Conservation (phyloP, 2,329 filamentous ascomycete species). For the Fusarium heterosporum region DNA sequence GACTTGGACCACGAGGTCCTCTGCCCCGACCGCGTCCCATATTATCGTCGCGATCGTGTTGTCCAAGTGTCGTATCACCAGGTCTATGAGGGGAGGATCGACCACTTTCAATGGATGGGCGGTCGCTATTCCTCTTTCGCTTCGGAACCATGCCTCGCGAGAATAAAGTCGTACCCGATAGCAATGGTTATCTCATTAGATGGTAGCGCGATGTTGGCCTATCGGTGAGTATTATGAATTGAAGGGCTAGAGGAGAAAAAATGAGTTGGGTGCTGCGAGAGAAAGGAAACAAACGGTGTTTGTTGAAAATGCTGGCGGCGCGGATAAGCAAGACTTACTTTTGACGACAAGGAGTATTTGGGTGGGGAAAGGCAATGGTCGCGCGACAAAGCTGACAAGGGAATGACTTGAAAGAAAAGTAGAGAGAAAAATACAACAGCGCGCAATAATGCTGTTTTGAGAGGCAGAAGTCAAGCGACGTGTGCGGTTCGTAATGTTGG, state of each 20-base stretch:
- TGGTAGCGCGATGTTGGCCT: slow-evolving; percentile 19
- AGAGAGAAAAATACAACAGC: slow-evolving; percentile 6
- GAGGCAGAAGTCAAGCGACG: slow-evolving; percentile 1
- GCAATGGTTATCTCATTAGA: slow-evolving; percentile 52
- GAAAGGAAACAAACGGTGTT: slow-evolving; percentile 17
- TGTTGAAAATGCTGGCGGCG: slow-evolving; percentile 34
- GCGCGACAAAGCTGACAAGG: slow-evolving; percentile 38
- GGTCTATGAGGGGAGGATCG: slow-evolving; percentile 73
- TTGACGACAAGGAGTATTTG: slow-evolving; percentile 44
- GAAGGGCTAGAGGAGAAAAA: slow-evolving; percentile 23
- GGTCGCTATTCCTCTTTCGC: slow-evolving; percentile 66
- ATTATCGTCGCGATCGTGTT: slow-evolving; percentile 68
- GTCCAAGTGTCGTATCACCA: slow-evolving; percentile 64
- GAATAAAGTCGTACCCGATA: slow-evolving; percentile 22
- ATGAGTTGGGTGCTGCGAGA: slow-evolving; percentile 35
- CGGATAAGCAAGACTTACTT: slow-evolving; percentile 45
- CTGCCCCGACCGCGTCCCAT: slow-evolving; percentile 61
- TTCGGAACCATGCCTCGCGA: slow-evolving; percentile 65
- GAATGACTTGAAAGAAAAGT: slow-evolving; percentile 41
- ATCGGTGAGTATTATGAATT: slow-evolving; percentile 7
- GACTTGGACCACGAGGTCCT: slow-evolving; percentile 60
- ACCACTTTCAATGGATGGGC: slow-evolving; percentile 60
- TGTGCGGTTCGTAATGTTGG: slow-evolving; percentile 24
- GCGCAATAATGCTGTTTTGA: slow-evolving; percentile 10
- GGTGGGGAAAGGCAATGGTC: slow-evolving; percentile 34